Base-by-base conservation (phyloP, 2,329 filamentous ascomycete species). In the Aspergillus fischeri region DNA sequence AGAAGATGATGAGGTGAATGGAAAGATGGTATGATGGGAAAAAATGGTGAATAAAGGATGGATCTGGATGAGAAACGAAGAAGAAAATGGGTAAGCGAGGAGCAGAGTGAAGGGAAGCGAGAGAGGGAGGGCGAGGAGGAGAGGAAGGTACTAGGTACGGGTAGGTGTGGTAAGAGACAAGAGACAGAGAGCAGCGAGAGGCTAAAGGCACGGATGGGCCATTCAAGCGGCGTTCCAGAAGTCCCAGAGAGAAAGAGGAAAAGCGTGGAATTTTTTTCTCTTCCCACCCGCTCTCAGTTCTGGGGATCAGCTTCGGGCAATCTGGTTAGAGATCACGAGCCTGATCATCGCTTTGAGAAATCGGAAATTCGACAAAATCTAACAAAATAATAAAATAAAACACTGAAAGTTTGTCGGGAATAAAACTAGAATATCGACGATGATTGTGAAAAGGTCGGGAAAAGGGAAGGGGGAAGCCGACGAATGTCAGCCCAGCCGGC, bases 121-220 rank as follows among this genome's bases (percentile, higher is more conserved):
- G 52, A 57, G 58, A 56, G 49, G 59, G 49, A 53, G 54, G 54
- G 25, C 51, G 53, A 51, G 51, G 55, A 55, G 41, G 53, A n/a
- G 55, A 55, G 49, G 52, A 58, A 52, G 58, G 32, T 35, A 35
- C 32, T 35, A 17, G 32, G 32, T 32, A 32, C 29, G 11, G 29
- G 29, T 32, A 32, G 29, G 29, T 32, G 29, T 32, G 29, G 29
- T 35, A 35, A 35, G 32, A 35, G 32, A 35, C 32, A 35, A 44
- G 50, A 35, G 51, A 47, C 47, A 32, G 28, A 51, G 48, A 27
- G 54, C 32, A 57, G 58, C 51, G 52, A 61, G 55, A 63, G 56
- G 56, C 63, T 63, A 64, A 65, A 64, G 62, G 51, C 57, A 65
- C 59, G 62, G 59, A 60, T 64, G 65, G 63, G 59, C 65, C 64